Conservation (phyloP, 1,284 basidiomycete species). For the Salmacisia buchloeana region DNA sequence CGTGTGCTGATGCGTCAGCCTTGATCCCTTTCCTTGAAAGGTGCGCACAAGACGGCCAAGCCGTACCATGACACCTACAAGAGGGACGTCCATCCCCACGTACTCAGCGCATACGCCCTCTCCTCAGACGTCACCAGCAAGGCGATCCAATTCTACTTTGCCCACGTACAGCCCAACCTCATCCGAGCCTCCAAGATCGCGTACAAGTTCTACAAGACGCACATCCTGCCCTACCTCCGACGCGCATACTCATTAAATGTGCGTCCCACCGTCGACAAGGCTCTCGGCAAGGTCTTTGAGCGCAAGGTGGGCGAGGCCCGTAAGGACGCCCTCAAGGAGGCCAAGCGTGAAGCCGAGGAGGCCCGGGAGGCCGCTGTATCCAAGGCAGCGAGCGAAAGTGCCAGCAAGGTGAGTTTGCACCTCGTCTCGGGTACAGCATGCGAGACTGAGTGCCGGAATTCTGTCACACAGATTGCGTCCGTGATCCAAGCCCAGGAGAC, state of each 20-base stretch:
- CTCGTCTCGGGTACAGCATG: background rate
- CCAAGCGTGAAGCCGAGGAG: slow-evolving; percentile 18
- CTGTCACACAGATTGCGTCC: slow-evolving; percentile 10
- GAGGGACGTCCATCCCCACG: slow-evolving; percentile 46
- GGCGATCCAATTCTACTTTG: slow-evolving; percentile 15
- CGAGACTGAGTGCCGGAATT: background rate
- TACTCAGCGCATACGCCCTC: slow-evolving; percentile 28
- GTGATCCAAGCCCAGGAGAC: slow-evolving; percentile 20
- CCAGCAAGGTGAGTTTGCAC: background rate
- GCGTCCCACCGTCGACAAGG: slow-evolving; percentile 34
- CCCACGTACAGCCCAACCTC: slow-evolving; percentile 19
- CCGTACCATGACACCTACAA: slow-evolving; percentile 43
- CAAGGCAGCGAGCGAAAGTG: slow-evolving; percentile 5
- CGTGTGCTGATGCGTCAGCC: background rate
- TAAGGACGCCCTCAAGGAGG: slow-evolving; percentile 14
- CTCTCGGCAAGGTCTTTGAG: slow-evolving; percentile 28
- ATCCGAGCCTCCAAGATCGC: background rate
- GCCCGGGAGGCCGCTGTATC: slow-evolving; percentile 29
- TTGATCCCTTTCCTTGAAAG: slow-evolving; percentile 1
- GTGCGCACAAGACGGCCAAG: slow-evolving; percentile 28
- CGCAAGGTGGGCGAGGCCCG: background rate
- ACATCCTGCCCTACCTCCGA: slow-evolving; percentile 32
- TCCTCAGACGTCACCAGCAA: slow-evolving; percentile 21
- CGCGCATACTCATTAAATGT: slow-evolving; percentile 35
- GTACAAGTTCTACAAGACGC: slow-evolving; percentile 21